phyloP scores from a whole-genome alignment of 768 basidiomycete species.

The Suillus weaverae region DNA sequence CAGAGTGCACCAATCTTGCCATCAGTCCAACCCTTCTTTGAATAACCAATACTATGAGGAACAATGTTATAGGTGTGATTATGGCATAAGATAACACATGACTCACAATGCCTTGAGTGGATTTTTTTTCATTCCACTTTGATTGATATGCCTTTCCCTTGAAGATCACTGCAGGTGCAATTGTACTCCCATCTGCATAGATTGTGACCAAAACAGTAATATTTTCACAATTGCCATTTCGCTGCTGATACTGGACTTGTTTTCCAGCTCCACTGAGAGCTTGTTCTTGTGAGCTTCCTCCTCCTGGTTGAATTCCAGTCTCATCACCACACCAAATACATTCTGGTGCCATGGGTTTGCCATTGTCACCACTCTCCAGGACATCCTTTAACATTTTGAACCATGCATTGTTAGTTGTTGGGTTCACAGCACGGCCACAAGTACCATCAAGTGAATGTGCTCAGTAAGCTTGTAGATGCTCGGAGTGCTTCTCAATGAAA shows the following conservation, averaged over 20 bases:
- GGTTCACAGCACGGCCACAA: conserved; percentile 40
- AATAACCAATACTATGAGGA: conserved; percentile 30
- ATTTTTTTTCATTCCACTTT: conserved; percentile 31
- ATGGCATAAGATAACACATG: background rate
- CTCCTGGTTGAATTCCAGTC: conserved; percentile 14
- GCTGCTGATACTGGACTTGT: conserved; percentile 36
- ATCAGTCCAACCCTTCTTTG: conserved; percentile 39
- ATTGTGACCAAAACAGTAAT: conserved; percentile 43
- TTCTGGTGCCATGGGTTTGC: conserved; percentile 1
- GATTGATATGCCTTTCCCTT: conserved; percentile 30
- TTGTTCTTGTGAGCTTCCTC: background rate
- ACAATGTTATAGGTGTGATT: background rate
- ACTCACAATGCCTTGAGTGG: conserved; percentile 9
- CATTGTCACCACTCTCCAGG: conserved; percentile 4
- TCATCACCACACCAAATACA: conserved; percentile 17
- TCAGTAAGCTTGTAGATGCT: conserved; percentile 9
- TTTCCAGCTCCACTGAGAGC: conserved; percentile 9
- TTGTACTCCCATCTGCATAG: conserved; percentile 35
- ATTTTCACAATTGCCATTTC: conserved; percentile 34
- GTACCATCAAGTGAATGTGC: background rate
- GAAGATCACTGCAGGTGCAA: conserved; percentile 34
- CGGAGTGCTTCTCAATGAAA: conserved; percentile 29
- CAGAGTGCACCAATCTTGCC: conserved; percentile 37
- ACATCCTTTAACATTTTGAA: conserved; percentile 14
- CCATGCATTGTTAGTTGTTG: conserved; percentile 31